Conservation (phyloP, 2,329 filamentous ascomycete species). For the Chaetomium sp. region DNA sequence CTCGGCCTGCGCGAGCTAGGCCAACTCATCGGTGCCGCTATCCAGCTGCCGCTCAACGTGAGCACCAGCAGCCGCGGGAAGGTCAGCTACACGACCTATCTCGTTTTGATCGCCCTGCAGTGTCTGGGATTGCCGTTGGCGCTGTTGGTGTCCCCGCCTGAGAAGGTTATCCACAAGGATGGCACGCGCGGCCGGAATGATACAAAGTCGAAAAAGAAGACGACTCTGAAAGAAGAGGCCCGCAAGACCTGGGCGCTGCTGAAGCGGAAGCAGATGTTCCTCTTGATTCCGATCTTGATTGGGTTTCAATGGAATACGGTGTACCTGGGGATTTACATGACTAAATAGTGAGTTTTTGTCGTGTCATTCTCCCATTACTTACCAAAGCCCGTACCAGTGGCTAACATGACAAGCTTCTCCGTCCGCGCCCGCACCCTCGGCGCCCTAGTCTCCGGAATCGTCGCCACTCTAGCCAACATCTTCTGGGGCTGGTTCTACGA, state of each 20-base stretch:
- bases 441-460: slow-evolving; percentile 39
- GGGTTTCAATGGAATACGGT: slow-evolving; percentile 46
- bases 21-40: slow-evolving; percentile 45
- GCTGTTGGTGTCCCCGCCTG: slow-evolving; percentile 38
- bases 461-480: slow-evolving; percentile 39
- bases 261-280: slow-evolving; percentile 38
- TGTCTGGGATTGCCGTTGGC: slow-evolving; percentile 41
- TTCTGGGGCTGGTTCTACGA: slow-evolving; percentile 47
- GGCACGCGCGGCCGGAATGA: slow-evolving; percentile 26
- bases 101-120: slow-evolving; percentile 38
- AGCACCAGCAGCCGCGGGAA: slow-evolving; percentile 37
- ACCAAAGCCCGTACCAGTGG: not conserved
- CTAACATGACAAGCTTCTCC: slow-evolving; percentile 31
- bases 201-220: slow-evolving; percentile 28
- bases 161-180: slow-evolving; percentile 38
- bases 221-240: slow-evolving; percentile 32
- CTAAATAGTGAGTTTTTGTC: slow-evolving; percentile 32
- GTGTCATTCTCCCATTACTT: not conserved
- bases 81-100: slow-evolving; percentile 38
- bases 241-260: slow-evolving; percentile 34
- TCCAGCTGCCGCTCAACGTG: slow-evolving; percentile 44
- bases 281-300: slow-evolving; percentile 43
- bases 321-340: slow-evolving; percentile 46
- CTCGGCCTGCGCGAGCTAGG: slow-evolving; percentile 46
- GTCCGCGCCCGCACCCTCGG: slow-evolving; percentile 42